Evolutionary conservation across 768 basidiomycete species (phyloP), one percentile per base, ranked within the genome.

Genomic region (Suillus ampliporus): DNA sequence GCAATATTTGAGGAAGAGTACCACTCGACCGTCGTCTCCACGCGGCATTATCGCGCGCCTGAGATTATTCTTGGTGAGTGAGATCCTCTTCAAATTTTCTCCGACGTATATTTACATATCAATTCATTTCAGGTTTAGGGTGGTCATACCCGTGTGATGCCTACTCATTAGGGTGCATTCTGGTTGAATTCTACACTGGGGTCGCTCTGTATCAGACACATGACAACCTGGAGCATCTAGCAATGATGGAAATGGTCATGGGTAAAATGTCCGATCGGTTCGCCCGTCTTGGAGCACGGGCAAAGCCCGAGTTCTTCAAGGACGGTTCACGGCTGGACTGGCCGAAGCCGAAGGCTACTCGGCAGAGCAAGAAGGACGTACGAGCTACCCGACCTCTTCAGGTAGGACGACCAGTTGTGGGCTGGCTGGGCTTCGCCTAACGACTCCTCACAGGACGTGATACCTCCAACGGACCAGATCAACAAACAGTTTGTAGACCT

Each of bases 171-270:
- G 97, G 97, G 8, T 99, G 97, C 78, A 99, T 99, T 68, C 86
- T 99, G 28, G 96, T 99, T 62, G 97, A 99, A 76, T 99, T 99
- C 75, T 97, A 88, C 79, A 99, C 97, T 19, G 97, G 97, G 31
- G 88, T 95, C 38, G 97, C 97, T 9, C 85, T 99, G n/a, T 99
- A 97, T 79, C 97, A 99, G 77, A 99, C 97, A 1, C 97, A 99
- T 71, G 97, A 99, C 78, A 99, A 99, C 74, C 85, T 99, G 10
- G 97, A 99, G 75, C 97, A 99, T 77, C 87, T 99, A 15, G 97
- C 97, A 44, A 99, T 99, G 97, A 99, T 99, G 97, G 96, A 99
- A 75, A 90, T 92, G 75, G 97, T 99, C 43, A 98, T 99, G 92
- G 97, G 97, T 62, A 93, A 92, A 80, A 96, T 99, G 90, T 94